Evolutionary conservation across 805 yeast species (phyloP), one percentile per base, ranked within the genome.

Genomic region (Scheffersomyces stipitis): DNA sequence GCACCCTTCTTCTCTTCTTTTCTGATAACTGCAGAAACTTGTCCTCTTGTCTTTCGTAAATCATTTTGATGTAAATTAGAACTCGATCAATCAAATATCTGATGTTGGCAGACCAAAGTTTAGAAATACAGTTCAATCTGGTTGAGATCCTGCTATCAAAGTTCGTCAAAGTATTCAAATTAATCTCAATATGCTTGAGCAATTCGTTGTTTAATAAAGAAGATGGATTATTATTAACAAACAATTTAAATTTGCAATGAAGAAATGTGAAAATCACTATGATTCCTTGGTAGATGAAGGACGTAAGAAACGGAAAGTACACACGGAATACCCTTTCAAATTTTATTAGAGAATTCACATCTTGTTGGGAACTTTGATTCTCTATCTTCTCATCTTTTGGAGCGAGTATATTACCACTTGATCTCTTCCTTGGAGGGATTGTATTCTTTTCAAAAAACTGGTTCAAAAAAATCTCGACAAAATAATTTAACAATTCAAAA

Each of bases 201-300:
- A 62, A 61, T 10, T 46, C 48, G 26, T 30, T 38, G 26, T 40
- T 45, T 27, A 40, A 43, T 32, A 42, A 44, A 24, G 30, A 28
- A 16, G 34, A 31, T 10, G 28, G 18, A 12, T 31, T 24, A 12
- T 33, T 14, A 53, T 48, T 51, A 14, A 62, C 43, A 33, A 71
- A 53, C n/a, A 58, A 62, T 13, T 57, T 57, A 36, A 57, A 66
- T 16, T 69, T 69, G 36, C 69, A 55, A 47, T 73, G 76, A 46
- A 76, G 52, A 42, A 75, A 51, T 1, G 78, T 73, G 54, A 68
- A 75, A 15, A 70, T 62, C 15, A 75, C 78, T 36, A 76, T 71
- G 34, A 75, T 58, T 2, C 79, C 76, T 47, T 75, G 80, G 49
- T 74, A 73, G 8, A 73, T 55, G 35, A 73, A 75, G 2, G 75